phyloP scores from a whole-genome alignment of 2,329 filamentous ascomycete species.

The Leptographium radiaticola region DNA sequence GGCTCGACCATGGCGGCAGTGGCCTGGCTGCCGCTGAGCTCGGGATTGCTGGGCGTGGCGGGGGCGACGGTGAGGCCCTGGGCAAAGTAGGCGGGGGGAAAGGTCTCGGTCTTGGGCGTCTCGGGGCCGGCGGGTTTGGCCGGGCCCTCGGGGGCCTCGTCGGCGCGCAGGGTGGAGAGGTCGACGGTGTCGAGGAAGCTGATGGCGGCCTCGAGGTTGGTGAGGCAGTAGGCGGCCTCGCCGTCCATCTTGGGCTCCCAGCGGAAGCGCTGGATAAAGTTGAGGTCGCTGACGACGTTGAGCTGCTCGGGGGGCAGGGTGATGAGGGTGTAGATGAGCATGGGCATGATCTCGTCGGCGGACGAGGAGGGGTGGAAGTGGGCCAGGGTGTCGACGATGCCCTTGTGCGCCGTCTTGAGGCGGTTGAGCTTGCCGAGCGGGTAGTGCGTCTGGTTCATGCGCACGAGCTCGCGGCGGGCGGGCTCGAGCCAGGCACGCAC shows the following conservation, averaged over 20 bases:
- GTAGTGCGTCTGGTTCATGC: slow-evolving; percentile 78
- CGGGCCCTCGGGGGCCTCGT: slow-evolving; percentile 60
- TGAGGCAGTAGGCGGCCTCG: slow-evolving; percentile 90
- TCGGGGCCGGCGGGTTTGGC: slow-evolving; percentile 35
- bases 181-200: slow-evolving; percentile 94
- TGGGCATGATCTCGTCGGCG: slow-evolving; percentile 92
- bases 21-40: slow-evolving; percentile 19
- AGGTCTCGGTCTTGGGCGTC: slow-evolving; percentile 38
- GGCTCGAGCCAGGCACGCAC: slow-evolving; percentile 60
- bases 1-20: slow-evolving; percentile 12
- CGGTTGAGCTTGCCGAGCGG: slow-evolving; percentile 85
- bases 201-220: slow-evolving; percentile 88
- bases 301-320: slow-evolving; percentile 77
- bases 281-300: slow-evolving; percentile 85
- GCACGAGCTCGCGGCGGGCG: slow-evolving; percentile 57
- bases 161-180: slow-evolving; percentile 70
- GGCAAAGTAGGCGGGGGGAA: slow-evolving; percentile 28
- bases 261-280: slow-evolving; percentile 86
- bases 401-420: slow-evolving; percentile 79
- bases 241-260: slow-evolving; percentile 78
- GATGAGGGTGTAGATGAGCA: slow-evolving; percentile 91
- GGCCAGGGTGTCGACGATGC: slow-evolving; percentile 75
- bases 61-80: slow-evolving; percentile 23
- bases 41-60: slow-evolving; percentile 17
- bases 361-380: slow-evolving; percentile 67